Conservation (phyloP, 371 early-diverging fungal species). For the Syncephalastrum sp. region DNA sequence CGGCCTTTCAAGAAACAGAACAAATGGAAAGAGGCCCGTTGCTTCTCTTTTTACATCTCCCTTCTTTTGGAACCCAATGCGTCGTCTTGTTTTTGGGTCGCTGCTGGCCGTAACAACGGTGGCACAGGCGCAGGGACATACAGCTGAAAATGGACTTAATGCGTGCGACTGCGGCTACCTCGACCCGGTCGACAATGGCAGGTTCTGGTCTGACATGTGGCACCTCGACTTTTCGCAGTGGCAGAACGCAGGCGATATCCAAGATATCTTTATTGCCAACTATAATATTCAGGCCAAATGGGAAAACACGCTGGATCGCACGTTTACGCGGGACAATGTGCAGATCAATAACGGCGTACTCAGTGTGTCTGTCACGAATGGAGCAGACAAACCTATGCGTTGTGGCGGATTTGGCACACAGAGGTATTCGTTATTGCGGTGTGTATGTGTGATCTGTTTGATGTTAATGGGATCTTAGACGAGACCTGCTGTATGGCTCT, state of each 20-base stretch:
- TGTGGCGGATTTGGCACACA: conserved; percentile 25
- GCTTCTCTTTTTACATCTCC: too few relatives aligned
- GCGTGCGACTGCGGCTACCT: conserved; percentile 24
- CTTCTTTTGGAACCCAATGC: too few relatives aligned
- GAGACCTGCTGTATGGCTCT: conserved; percentile 25
- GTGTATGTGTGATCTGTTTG: not conserved
- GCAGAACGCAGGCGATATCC: not conserved
- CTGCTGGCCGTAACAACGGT: too few relatives aligned
- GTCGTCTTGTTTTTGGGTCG: too few relatives aligned
- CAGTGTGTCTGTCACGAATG: conserved; percentile 15
- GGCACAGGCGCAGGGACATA: too few relatives aligned
- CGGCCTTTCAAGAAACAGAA: too few relatives aligned
- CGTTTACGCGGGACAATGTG: conserved; percentile 17
- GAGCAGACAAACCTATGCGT: not conserved
- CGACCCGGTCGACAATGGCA: conserved; percentile 2
- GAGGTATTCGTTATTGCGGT: not conserved
- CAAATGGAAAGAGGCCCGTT: too few relatives aligned
- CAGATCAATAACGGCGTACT: conserved; percentile 6
- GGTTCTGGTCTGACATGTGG: conserved; percentile 27
- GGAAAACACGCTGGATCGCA: conserved; percentile 12
- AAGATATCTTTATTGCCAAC: conserved; percentile 18
- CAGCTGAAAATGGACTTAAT: too few relatives aligned
- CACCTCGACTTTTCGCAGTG: conserved; percentile 17
- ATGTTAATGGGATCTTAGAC: conserved; percentile 1
- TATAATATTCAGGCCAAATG: conserved; percentile 24